Evolutionary conservation across 2,329 filamentous ascomycete genomes (phyloP), one percentile per base, ranked within the genome.

Genomic region (Blastomyces silverae): DNA sequence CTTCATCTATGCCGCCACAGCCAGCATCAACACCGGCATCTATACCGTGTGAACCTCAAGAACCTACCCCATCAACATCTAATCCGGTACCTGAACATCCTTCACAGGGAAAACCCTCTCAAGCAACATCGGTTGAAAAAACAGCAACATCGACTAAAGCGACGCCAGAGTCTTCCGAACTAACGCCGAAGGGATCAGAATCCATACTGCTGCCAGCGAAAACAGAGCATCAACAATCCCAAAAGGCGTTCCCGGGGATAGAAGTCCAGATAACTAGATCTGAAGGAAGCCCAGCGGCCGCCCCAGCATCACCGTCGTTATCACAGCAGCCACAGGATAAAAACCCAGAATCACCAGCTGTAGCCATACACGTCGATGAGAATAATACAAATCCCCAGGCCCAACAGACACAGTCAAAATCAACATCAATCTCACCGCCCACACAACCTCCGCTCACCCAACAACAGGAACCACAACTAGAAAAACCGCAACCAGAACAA

Each of bases 251-350:
- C 25, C 58, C 15, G 25, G 15, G 13, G 4, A 50, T 48, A 48
- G 44, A 61, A 22, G n/a, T 34, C 22, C 37, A 60, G 17, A 37
- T 37, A 50, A 22, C 10, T 28, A 31, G 6, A 2, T 61, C 58
- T 48, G 58, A 28, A 46, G 44, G 15, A 31, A n/a, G 56, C 56
- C 22, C 62, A 48, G 52, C 50, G 31, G 37, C 64, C 52, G 48
- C 39, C 2, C 39, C 28, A 22, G 6, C 22, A 63, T 28, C 50
- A 7, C 34, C 58, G 53, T 42, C 63, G 13, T 44, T 48, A 63
- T 50, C 52, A 22, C 48, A 62, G 58, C 65, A 57, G 46, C 64
- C 64, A 61, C 52, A 64, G 31, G 64, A 64, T 22, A 65, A 37
- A 37, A 28, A 39, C 13, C 46, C 57, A 53, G 57, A 46, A 28